phyloP scores from a whole-genome alignment of 306 rosid species.

The Leucaena leucocephala region DNA sequence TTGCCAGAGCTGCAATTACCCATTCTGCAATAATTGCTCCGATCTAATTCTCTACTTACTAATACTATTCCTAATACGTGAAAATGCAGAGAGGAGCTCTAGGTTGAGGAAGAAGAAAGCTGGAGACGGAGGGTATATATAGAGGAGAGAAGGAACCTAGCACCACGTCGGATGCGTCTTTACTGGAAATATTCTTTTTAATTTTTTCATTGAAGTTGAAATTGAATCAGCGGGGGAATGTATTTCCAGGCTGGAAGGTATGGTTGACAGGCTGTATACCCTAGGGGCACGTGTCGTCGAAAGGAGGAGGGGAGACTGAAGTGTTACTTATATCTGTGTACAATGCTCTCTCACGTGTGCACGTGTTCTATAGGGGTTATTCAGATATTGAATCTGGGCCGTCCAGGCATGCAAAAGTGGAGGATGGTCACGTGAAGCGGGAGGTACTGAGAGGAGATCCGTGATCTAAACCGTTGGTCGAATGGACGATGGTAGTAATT shows the following conservation, averaged over 20 bases:
- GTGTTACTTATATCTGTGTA: too few species aligned
- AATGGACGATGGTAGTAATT: neutral
- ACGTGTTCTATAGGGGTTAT: neutral
- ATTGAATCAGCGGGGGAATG: neutral
- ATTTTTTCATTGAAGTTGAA: neutral
- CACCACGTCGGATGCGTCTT: slow-evolving; percentile 51
- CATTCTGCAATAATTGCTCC: slow-evolving; percentile 35
- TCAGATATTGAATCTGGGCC: neutral
- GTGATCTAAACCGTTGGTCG: neutral
- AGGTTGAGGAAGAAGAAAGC: neutral
- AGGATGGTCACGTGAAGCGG: slow-evolving; percentile 13
- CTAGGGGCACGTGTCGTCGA: neutral
- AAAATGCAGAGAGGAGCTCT: neutral
- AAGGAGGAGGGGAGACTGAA: slow-evolving; percentile 9
- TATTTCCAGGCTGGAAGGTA: slow-evolving; percentile 61
- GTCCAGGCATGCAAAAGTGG: neutral
- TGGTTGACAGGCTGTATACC: slow-evolving; percentile 55
- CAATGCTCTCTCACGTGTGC: neutral
- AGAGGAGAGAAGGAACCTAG: neutral
- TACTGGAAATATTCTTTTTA: neutral
- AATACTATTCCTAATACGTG: neutral
- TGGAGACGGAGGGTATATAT: slow-evolving; percentile 6
- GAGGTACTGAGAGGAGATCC: neutral
- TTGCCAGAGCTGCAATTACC: slow-evolving; percentile 69
- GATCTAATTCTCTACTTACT: neutral